These are phyloP conservation scores for Sicyos baderoa DNA, from an alignment of 306 rosid genomes.

Conservation along the genomic window DNA sequence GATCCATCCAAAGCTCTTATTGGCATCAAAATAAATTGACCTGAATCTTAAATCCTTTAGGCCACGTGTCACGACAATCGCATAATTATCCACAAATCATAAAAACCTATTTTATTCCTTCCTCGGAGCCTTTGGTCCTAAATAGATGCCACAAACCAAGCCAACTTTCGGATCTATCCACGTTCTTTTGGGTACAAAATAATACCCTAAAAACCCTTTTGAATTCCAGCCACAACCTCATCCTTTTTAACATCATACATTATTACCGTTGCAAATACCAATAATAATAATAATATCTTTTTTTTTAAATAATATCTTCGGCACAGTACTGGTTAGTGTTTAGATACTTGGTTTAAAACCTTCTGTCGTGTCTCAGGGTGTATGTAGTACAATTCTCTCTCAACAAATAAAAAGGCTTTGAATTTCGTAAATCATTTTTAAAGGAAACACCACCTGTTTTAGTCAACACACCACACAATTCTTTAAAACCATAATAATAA, in stretches of 20 bases:
- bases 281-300: neutral
- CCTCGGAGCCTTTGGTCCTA: too few species aligned
- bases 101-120: slow-evolving; percentile 17
- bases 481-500: too few species aligned
- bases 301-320: neutral
- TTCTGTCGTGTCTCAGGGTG: slow-evolving; percentile 30
- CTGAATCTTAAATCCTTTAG: neutral
- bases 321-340: neutral
- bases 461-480: too few species aligned
- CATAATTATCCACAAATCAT: slow-evolving; percentile 55
- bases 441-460: too few species aligned
- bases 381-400: slow-evolving; percentile 19
- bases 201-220: neutral
- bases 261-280: slow-evolving; percentile 11
- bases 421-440: slow-evolving; percentile 2
- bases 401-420: slow-evolving; percentile 6
- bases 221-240: slow-evolving; percentile 1
- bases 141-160: slow-evolving; percentile 17
- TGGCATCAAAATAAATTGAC: too few species aligned
- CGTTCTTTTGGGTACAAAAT: slow-evolving; percentile 4
- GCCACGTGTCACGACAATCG: slow-evolving; percentile 41
- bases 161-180: slow-evolving; percentile 15
- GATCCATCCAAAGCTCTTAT: too few species aligned
- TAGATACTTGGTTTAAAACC: slow-evolving; percentile 23
- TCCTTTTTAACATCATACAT: neutral